Evolutionary conservation across 179 eudicot genomes (phyloP).

Genomic region (Silene noctiflora): DNA sequence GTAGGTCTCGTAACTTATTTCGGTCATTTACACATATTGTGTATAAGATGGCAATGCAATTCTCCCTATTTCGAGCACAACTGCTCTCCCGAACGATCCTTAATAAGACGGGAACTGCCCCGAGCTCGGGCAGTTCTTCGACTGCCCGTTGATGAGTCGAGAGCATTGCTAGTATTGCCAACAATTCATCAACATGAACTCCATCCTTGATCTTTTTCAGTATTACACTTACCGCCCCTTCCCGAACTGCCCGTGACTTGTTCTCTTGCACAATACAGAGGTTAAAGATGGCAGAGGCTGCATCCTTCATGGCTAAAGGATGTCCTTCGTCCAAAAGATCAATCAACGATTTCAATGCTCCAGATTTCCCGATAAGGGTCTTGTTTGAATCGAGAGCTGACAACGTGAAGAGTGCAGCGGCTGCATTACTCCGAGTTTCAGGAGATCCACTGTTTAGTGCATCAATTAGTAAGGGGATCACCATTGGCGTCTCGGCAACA

Average conservation of each 20-base stretch:
- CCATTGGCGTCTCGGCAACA: conserved; percentile 70
- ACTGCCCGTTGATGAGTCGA: conserved; percentile 60
- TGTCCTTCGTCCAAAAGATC: conserved; percentile 68
- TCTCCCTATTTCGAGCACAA: conserved; percentile 67
- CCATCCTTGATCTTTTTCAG: conserved; percentile 47
- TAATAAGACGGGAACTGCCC: conserved; percentile 50
- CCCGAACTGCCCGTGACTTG: conserved; percentile 57
- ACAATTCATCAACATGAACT: conserved; percentile 59
- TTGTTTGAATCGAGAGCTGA: conserved; percentile 86
- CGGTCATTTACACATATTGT: conserved; percentile 53
- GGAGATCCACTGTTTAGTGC: conserved; percentile 57
- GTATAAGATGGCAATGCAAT: conserved; percentile 62
- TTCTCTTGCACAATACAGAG: conserved; percentile 73
- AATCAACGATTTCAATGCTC: conserved; percentile 59
- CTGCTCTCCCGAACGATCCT: conserved; percentile 48
- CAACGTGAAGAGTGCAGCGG: conserved; percentile 84
- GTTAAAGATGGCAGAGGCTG: conserved; percentile 75
- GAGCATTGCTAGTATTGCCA: conserved; percentile 73
- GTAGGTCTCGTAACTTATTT: conserved; percentile 48
- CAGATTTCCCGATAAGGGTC: conserved; percentile 58
- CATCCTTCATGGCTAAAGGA: conserved; percentile 66
- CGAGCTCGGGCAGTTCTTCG: conserved; percentile 64
- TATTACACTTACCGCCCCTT: conserved; percentile 68
- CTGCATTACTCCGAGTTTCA: conserved; percentile 73
- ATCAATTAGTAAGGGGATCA: conserved; percentile 53